Conservation (phyloP, 768 basidiomycete species). For the Hericium coralloides region DNA sequence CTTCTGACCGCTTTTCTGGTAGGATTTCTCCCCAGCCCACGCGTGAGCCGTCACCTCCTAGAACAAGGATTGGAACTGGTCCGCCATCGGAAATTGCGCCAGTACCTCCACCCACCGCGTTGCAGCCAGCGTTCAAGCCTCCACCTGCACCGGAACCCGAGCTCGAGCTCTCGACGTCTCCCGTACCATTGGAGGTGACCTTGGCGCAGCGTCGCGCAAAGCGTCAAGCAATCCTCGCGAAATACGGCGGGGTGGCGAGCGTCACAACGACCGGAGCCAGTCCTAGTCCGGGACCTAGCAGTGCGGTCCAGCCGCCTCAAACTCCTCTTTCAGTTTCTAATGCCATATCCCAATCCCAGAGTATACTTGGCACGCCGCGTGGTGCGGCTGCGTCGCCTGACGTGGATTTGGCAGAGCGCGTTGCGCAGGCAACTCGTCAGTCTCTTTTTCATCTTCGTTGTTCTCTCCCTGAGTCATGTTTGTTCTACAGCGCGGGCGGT, state of each 20-base stretch:
- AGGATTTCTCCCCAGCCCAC: slow-evolving; percentile 58
- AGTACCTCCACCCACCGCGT: slow-evolving; percentile 2
- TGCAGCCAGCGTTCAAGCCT: neutral
- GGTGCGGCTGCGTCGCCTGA: slow-evolving; percentile 14
- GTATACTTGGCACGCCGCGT: slow-evolving; percentile 24
- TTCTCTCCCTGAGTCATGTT: neutral
- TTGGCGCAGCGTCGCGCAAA: slow-evolving; percentile 60
- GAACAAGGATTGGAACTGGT: slow-evolving; percentile 13
- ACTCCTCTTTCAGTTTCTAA: slow-evolving; percentile 53
- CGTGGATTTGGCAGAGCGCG: slow-evolving; percentile 1
- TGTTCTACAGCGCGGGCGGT: slow-evolving; percentile 20
- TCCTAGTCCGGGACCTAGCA: slow-evolving; percentile 56
- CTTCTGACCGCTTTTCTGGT: neutral
- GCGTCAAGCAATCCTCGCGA: slow-evolving; percentile 73
- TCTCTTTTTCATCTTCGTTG: neutral
- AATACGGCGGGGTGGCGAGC: slow-evolving; percentile 48
- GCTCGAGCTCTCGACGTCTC: slow-evolving; percentile 38
- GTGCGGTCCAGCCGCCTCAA: slow-evolving; percentile 68
- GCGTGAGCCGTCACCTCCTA: neutral
- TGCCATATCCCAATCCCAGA: slow-evolving; percentile 48
- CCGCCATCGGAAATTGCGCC: neutral
- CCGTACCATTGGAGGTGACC: slow-evolving; percentile 45
- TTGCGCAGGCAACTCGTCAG: neutral
- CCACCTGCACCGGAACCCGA: slow-evolving; percentile 35
- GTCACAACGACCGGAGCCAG: slow-evolving; percentile 25